Conservation (phyloP, 768 basidiomycete species). For the Strobilomyces confusus region DNA sequence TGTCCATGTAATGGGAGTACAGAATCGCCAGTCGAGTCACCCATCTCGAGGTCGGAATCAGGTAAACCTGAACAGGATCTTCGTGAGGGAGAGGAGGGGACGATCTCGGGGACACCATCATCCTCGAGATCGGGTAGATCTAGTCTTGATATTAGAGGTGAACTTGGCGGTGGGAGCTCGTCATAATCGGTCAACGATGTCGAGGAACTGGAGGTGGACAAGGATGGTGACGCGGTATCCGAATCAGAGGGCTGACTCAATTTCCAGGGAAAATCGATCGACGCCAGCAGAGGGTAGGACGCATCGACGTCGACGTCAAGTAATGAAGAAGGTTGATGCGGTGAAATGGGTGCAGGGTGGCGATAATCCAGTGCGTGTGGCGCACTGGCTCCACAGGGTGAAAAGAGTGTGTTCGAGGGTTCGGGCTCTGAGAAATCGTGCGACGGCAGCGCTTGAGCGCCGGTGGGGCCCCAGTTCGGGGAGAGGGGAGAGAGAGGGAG, state of each 20-base stretch:
- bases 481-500: conserved; percentile 34
- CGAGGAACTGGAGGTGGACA: conserved; percentile 11
- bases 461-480: conserved; percentile 29
- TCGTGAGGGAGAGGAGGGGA: conserved; percentile 29
- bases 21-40: conserved; percentile 15
- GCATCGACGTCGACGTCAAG: conserved; percentile 25
- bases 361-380: conserved; percentile 14
- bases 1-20: conserved; percentile 16
- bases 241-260: conserved; percentile 5
- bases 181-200: conserved; percentile 24
- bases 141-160: conserved; percentile 30
- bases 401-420: conserved; percentile 18
- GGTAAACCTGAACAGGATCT: conserved; percentile 28
- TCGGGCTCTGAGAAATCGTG: conserved; percentile 19
- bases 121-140: conserved; percentile 33
- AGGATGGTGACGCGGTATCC: conserved; percentile 15
- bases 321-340: conserved; percentile 18
- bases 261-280: conserved; percentile 16
- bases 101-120: conserved; percentile 16
- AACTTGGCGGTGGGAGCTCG: conserved; percentile 22
- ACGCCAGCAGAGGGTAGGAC: conserved; percentile 15
- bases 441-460: conserved; percentile 8
- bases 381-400: conserved; percentile 6
- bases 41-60: conserved; percentile 27
- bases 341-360: conserved; percentile 13